Percentiles rank a stretch among this genome's conserved stretches.
phyloP scores from a whole-genome alignment of 495 filamentous ascomycete genomes.

The Tirmania nivea region DNA sequence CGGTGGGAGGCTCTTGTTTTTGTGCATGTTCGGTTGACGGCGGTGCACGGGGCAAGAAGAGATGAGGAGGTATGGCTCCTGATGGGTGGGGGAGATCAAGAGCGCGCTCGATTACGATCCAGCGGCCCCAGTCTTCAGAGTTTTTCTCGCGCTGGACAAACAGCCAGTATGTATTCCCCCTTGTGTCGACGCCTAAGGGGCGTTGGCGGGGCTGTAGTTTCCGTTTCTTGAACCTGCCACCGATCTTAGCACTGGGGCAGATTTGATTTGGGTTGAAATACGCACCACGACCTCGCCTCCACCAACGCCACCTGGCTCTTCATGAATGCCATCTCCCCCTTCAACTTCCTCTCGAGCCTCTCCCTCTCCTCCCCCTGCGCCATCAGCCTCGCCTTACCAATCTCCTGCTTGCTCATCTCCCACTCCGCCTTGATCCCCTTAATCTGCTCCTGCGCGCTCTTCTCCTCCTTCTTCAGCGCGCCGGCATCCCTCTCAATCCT shows the following conservation, averaged over 20 bases:
- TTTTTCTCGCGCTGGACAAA: constrained; percentile 12
- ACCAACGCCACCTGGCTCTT: background rate
- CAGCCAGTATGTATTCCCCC: constrained; percentile 15
- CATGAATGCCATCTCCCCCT: background rate
- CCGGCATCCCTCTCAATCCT: constrained; percentile 7
- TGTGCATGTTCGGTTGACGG: constrained; percentile 17
- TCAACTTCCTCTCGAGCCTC: constrained; percentile 10
- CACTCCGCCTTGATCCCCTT: constrained; percentile 14
- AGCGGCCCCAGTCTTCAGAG: constrained; percentile 18
- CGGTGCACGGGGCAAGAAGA: background rate
- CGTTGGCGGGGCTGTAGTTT: constrained; percentile 6
- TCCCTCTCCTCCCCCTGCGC: constrained; percentile 5
- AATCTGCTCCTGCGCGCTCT: constrained; percentile 2
- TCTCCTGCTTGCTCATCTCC: constrained; percentile 9
- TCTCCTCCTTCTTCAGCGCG: constrained; percentile 6
- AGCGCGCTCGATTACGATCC: constrained; percentile 15
- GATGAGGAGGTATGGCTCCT: constrained; percentile 2
- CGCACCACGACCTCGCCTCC: background rate
- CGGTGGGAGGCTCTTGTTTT: constrained; percentile 15
- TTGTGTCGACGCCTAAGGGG: constrained; percentile 11
- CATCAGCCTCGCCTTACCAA: constrained; percentile 11
- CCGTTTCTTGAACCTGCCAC: constrained; percentile 7
- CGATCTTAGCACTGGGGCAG: no score
- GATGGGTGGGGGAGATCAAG: constrained; percentile 11
- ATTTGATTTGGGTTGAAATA: no score